phyloP scores from a whole-genome alignment of 805 yeast species.

The Candida endomychidarum region DNA sequence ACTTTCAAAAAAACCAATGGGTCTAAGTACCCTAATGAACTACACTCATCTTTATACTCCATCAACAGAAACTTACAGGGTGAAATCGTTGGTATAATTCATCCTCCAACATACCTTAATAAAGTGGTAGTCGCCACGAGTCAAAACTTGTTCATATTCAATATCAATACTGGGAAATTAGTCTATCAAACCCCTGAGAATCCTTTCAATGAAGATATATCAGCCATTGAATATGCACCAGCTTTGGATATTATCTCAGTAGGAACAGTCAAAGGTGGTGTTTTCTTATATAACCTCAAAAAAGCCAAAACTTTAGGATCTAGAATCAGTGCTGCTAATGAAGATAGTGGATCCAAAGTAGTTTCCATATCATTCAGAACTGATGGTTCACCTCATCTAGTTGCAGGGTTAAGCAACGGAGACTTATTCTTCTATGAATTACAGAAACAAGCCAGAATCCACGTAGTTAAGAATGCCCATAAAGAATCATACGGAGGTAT shows the following conservation, averaged over 20 bases:
- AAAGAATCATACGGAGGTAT: conserved; percentile 75
- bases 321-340: conserved; percentile 49
- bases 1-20: conserved; percentile 53
- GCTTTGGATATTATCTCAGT: conserved; percentile 81
- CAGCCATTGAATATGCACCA: conserved; percentile 80
- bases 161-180: conserved; percentile 74
- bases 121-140: conserved; percentile 84
- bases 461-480: conserved; percentile 71
- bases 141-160: conserved; percentile 58
- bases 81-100: conserved; percentile 64
- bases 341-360: conserved; percentile 40
- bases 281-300: conserved; percentile 64
- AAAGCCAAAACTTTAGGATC: conserved; percentile 52
- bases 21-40: conserved; percentile 54
- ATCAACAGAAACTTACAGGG: conserved; percentile 63
- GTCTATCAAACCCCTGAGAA: conserved; percentile 52
- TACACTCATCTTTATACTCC: conserved; percentile 61
- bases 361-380: conserved; percentile 82
- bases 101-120: conserved; percentile 90
- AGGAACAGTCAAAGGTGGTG: conserved; percentile 69
- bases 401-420: conserved; percentile 75
- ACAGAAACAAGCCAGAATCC: conserved; percentile 69
- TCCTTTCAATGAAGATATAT: conserved; percentile 51
- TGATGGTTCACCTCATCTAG: conserved; percentile 83
- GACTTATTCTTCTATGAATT: conserved; percentile 86